Evolutionary conservation across 1,284 basidiomycete species (phyloP).

Genomic region (Cryptococcus neoformans): DNA sequence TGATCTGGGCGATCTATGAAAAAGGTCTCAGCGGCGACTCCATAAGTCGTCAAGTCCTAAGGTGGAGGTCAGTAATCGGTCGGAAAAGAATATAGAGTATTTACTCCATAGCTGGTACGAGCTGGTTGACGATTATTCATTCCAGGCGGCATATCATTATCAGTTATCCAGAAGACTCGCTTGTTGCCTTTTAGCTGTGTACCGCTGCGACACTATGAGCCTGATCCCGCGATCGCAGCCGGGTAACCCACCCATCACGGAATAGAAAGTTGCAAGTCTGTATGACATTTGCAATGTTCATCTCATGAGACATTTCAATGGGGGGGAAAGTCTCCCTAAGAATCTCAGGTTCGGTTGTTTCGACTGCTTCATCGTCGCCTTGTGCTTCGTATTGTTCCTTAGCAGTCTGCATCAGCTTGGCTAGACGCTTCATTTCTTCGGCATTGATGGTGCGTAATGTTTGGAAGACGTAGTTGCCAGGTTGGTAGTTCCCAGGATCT

Average conservation of each 20-base stretch:
- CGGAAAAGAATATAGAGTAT: slow-evolving; percentile 2
- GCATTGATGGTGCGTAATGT: slow-evolving; percentile 73
- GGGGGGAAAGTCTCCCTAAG: slow-evolving; percentile 39
- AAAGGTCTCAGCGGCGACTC: slow-evolving; percentile 83
- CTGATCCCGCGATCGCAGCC: not conserved
- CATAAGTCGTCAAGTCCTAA: slow-evolving; percentile 77
- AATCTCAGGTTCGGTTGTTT: slow-evolving; percentile 31
- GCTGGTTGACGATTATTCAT: slow-evolving; percentile 35
- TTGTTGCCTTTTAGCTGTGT: slow-evolving; percentile 71
- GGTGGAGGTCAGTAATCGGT: not conserved
- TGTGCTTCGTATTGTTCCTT: slow-evolving; percentile 30
- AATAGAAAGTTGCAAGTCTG: slow-evolving; percentile 82
- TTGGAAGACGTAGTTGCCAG: slow-evolving; percentile 70
- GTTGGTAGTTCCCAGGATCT: slow-evolving; percentile 53
- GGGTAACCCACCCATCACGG: slow-evolving; percentile 66
- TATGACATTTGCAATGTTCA: slow-evolving; percentile 73
- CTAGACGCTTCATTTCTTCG: slow-evolving; percentile 66
- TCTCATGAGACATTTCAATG: slow-evolving; percentile 26
- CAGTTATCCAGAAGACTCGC: slow-evolving; percentile 88
- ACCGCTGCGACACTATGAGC: slow-evolving; percentile 54
- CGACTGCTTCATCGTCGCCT: slow-evolving; percentile 13
- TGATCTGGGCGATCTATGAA: slow-evolving; percentile 75
- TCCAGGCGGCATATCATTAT: slow-evolving; percentile 67
- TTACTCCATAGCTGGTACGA: slow-evolving; percentile 37
- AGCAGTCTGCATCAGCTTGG: slow-evolving; percentile 32